Evolutionary conservation across 2,329 filamentous ascomycete genomes (phyloP).

Genomic region (Neospermospora avenae): DNA sequence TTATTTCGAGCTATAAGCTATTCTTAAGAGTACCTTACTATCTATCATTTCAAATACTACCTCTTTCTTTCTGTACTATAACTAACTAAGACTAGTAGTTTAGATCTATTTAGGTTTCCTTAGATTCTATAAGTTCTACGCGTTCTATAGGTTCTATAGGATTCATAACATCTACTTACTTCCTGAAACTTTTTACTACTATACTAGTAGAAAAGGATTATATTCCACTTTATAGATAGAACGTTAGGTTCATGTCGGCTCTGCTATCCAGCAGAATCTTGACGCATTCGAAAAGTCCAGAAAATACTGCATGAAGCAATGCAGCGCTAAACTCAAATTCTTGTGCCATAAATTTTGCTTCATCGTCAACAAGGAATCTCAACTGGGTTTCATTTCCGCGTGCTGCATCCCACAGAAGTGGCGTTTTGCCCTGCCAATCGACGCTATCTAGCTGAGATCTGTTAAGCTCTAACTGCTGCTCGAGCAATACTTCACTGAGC

Average conservation of each 20-base stretch:
- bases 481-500: neutral
- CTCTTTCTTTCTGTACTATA: too few species aligned
- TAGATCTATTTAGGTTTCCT: too few species aligned
- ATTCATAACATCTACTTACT: too few species aligned
- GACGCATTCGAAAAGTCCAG: neutral
- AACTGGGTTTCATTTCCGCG: neutral
- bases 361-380: neutral
- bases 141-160: too few species aligned
- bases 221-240: too few species aligned
- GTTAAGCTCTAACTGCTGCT: conserved; percentile 1
- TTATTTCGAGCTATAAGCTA: too few species aligned
- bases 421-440: neutral
- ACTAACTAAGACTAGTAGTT: too few species aligned
- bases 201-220: too few species aligned
- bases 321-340: neutral
- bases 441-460: neutral
- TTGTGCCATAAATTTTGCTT: neutral
- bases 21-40: too few species aligned
- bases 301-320: neutral
- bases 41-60: too few species aligned
- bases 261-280: neutral
- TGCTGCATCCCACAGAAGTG: conserved; percentile 1
- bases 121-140: too few species aligned
- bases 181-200: too few species aligned
- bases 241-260: neutral